These are phyloP conservation scores for Zoysia japonica DNA, from an alignment of 176 grass and related monocot species.

Conservation along the genomic window DNA sequence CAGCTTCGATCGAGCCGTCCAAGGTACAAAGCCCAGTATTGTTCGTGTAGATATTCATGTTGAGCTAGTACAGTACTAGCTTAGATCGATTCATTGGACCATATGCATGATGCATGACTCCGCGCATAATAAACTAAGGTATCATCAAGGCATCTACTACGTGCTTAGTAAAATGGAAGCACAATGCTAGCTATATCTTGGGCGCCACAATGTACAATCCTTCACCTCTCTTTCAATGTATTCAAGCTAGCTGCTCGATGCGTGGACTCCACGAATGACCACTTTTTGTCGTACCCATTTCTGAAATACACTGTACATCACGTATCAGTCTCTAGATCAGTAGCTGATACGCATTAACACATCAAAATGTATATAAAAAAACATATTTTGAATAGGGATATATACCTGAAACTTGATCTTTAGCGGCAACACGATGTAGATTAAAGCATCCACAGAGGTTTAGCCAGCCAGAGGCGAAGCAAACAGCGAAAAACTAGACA, in stretches of 20 bases:
- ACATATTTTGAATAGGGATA: no score
- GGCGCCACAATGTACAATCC: not conserved
- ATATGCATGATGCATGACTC: not conserved
- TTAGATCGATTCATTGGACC: conserved; percentile 12
- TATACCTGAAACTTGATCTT: no score
- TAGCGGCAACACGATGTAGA: no score
- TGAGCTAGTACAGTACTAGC: not conserved
- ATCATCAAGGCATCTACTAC: conserved; percentile 10
- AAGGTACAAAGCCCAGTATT: not conserved
- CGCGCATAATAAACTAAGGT: not conserved
- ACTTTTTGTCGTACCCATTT: not conserved
- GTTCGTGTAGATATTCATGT: not conserved
- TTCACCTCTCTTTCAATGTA: not conserved
- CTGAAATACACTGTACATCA: no score
- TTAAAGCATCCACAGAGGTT: no score
- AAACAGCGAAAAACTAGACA: no score
- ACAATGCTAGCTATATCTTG: not conserved
- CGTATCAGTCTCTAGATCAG: no score
- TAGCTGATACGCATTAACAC: no score
- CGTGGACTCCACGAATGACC: conserved; percentile 19
- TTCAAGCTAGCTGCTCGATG: not conserved
- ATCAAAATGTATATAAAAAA: no score
- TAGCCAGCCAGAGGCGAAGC: no score
- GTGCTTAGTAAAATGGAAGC: not conserved
- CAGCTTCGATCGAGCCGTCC: conserved; percentile 22